phyloP scores from a whole-genome alignment of 805 yeast genomes.

The Candida khao-thaluensis region DNA sequence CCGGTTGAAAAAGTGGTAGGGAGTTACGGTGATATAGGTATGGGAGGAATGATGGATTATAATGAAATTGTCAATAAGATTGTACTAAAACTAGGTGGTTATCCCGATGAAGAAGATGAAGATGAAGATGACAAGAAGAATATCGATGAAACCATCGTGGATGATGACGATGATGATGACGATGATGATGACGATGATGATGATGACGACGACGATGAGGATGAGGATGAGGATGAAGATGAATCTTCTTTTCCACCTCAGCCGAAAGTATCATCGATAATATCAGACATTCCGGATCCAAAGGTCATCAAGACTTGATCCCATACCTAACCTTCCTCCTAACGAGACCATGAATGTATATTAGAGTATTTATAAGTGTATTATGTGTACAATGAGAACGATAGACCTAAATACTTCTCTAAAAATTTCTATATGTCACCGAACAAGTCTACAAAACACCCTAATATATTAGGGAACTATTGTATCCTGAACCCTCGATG shows the following conservation, averaged over 20 bases:
- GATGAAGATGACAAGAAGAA: conserved; percentile 41
- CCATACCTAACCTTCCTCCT: not conserved
- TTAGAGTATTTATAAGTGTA: conserved; percentile 2
- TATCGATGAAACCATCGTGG: conserved; percentile 38
- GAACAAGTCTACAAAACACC: too few relatives aligned
- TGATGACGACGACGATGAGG: conserved; percentile 25
- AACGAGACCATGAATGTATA: conserved; percentile 7
- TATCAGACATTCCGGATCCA: not conserved
- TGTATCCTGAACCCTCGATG: too few relatives aligned
- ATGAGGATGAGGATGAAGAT: too few relatives aligned
- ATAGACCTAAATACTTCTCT: too few relatives aligned
- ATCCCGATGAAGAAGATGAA: conserved; percentile 50
- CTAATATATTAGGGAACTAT: too few relatives aligned
- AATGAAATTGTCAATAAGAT: conserved; percentile 87
- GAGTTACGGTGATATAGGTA: conserved; percentile 95
- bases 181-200: conserved; percentile 45
- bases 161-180: conserved; percentile 46
- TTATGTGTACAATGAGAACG: too few relatives aligned
- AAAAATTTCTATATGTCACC: too few relatives aligned
- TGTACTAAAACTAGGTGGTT: conserved; percentile 63
- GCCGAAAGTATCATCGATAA: not conserved
- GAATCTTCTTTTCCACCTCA: too few relatives aligned
- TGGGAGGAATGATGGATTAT: conserved; percentile 99
- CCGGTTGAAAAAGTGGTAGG: conserved; percentile 95
- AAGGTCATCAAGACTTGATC: not conserved